These are phyloP conservation scores for Elaeis guineensis DNA, from an alignment of 176 grass and related monocot genomes.

Conservation along the genomic window DNA sequence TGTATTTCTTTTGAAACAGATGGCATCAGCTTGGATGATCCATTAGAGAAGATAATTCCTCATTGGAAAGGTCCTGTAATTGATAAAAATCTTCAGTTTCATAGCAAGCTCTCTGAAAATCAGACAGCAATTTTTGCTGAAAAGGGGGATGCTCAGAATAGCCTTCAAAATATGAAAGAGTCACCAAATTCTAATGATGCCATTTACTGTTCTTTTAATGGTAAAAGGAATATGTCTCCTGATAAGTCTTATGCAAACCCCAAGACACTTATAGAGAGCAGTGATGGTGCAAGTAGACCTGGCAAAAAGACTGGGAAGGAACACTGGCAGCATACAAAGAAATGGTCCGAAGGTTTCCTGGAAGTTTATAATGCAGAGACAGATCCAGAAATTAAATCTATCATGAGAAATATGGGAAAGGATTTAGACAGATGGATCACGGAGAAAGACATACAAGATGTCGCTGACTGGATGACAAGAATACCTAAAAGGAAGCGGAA, in stretches of 20 bases:
- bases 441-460: constrained; percentile 22
- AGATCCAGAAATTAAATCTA: constrained; percentile 27
- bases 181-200: constrained; percentile 8
- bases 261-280: constrained; percentile 27
- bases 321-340: constrained; percentile 34
- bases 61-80: constrained; percentile 25
- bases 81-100: constrained; percentile 25
- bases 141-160: neutral
- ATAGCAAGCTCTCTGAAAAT: neutral
- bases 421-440: constrained; percentile 36
- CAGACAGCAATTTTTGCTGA: constrained; percentile 4
- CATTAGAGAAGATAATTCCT: constrained; percentile 29
- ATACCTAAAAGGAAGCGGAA: constrained; percentile 24
- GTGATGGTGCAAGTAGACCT: constrained; percentile 20
- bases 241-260: constrained; percentile 1
- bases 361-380: constrained; percentile 31
- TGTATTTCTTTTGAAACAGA: constrained; percentile 10
- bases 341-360: constrained; percentile 32
- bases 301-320: constrained; percentile 28
- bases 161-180: constrained; percentile 2
- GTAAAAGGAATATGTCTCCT: constrained; percentile 6
- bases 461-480: constrained; percentile 18
- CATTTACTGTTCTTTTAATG: constrained; percentile 3
- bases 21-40: constrained; percentile 32
- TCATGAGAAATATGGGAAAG: constrained; percentile 28